phyloP scores from a whole-genome alignment of 768 basidiomycete species.

The Suillus fuscotomentosus region DNA sequence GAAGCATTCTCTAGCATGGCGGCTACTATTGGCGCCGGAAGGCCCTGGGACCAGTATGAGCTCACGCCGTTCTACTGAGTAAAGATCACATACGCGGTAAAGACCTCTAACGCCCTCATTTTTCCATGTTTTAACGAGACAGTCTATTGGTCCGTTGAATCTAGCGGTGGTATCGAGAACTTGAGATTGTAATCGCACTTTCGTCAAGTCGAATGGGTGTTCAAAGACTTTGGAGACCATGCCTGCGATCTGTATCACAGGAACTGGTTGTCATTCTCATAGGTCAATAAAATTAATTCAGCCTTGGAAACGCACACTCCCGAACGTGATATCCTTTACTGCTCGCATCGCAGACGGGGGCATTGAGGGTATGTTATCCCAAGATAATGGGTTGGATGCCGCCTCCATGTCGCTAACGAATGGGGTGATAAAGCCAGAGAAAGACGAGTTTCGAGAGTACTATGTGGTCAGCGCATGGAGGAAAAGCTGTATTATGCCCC shows the following conservation, averaged over 20 bases:
- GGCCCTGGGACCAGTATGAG: constrained; percentile 53
- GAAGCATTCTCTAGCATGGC: constrained; percentile 92
- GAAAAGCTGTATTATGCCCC: neutral
- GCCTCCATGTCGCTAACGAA: constrained; percentile 15
- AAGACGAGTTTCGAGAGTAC: neutral
- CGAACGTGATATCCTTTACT: constrained; percentile 53
- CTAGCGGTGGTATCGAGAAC: constrained; percentile 66
- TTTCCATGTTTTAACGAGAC: constrained; percentile 75
- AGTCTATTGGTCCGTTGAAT: constrained; percentile 88
- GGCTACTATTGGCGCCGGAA: constrained; percentile 88
- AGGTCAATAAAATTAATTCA: neutral
- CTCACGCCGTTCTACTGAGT: neutral
- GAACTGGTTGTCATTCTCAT: neutral
- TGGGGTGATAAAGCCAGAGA: neutral
- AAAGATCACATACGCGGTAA: constrained; percentile 67
- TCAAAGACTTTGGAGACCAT: constrained; percentile 86
- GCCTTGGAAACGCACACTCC: constrained; percentile 44
- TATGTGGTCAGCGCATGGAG: neutral
- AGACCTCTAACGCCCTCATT: constrained; percentile 83
- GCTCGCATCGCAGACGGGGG: constrained; percentile 20
- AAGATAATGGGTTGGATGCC: constrained; percentile 5
- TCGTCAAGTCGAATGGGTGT: constrained; percentile 94
- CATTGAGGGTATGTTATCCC: constrained; percentile 15
- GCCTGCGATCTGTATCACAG: constrained; percentile 63
- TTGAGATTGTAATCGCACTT: constrained; percentile 92